Evolutionary conservation across 345 rosid genomes (phyloP).

Genomic region (Gossypium arboreum): DNA sequence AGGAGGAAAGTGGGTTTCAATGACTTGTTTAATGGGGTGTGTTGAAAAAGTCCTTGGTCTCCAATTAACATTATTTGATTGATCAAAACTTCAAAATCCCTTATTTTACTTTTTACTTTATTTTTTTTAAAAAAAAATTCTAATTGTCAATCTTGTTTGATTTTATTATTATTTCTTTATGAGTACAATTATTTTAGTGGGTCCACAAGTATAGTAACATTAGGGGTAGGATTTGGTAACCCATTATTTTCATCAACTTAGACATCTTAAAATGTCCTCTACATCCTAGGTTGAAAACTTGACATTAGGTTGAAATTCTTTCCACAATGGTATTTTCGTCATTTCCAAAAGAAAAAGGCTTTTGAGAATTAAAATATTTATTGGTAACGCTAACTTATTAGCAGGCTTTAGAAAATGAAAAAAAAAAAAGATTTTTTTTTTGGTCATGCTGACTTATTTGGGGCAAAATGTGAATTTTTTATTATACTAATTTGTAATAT

Average conservation of each 20-base stretch:
- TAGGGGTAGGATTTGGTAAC: neutral
- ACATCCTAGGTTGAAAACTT: too few relatives aligned
- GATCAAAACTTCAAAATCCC: neutral
- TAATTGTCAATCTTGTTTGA: neutral
- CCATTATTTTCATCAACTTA: neutral
- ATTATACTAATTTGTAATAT: too few relatives aligned
- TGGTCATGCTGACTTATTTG: too few relatives aligned
- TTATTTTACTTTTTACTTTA: neutral
- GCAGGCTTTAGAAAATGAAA: too few relatives aligned
- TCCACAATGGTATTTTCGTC: too few relatives aligned
- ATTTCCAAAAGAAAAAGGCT: too few relatives aligned
- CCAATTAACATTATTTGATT: conserved; percentile 1
- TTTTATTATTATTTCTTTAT: neutral
- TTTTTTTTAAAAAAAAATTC: neutral
- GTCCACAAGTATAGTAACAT: neutral
- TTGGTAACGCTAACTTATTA: too few relatives aligned
- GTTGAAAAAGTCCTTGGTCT: neutral
- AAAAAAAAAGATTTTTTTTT: too few relatives aligned
- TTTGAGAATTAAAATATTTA: too few relatives aligned
- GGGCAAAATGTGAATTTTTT: too few relatives aligned
- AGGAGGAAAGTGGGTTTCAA: neutral
- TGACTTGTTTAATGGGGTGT: neutral
- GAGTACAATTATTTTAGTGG: neutral
- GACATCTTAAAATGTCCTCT: too few relatives aligned
- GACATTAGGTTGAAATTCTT: too few relatives aligned